Evolutionary conservation across 129 eudicot species (phyloP), one percentile per base, ranked within the genome.

Genomic region (Mikania micrantha): DNA sequence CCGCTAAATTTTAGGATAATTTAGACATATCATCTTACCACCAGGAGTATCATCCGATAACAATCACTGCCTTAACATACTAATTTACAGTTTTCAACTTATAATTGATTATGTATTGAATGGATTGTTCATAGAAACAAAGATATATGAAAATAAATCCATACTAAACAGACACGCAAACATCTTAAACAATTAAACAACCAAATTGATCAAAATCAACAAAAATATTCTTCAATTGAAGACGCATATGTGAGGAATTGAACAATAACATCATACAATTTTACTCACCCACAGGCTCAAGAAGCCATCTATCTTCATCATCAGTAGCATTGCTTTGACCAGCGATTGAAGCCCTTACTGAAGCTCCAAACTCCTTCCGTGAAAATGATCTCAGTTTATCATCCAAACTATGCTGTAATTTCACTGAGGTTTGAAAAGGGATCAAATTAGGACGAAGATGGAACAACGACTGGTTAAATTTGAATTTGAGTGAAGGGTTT

Each of bases 251-350:
- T 35, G n/a, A 0, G 5, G 3, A 60, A 56, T 24, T 12, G 13
- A 64, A 21, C n/a, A 58, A 16, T 5, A 49, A 49, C 32, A 42
- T 9, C 0, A 40, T 0, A 40, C 6, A 24, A 1, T 21, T 42
- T n/a, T 17, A 76, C 92, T 63, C 24, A 87, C 98, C 98, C 41
- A 86, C 84, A 71, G 90, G 91, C 70, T 91, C 86, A 80, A 91
- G 96, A 74, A 88, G 71, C 98, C 96, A 91, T 75, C 73, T 79
- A 3, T 60, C 66, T 53, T 75, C 85, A 68, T 21, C 70, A 66
- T 64, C 75, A 38, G 70, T 74, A 5, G 73, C 39, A 39, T 38
- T 56, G 9, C 21, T 69, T 41, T 71, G 54, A 59, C 74, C 84
- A 69, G 60, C 76, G 10, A 39, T 57, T 40, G 97, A 80, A 73